phyloP scores from a whole-genome alignment of 2,329 filamentous ascomycete genomes.

The Canariomyces notabilis region DNA sequence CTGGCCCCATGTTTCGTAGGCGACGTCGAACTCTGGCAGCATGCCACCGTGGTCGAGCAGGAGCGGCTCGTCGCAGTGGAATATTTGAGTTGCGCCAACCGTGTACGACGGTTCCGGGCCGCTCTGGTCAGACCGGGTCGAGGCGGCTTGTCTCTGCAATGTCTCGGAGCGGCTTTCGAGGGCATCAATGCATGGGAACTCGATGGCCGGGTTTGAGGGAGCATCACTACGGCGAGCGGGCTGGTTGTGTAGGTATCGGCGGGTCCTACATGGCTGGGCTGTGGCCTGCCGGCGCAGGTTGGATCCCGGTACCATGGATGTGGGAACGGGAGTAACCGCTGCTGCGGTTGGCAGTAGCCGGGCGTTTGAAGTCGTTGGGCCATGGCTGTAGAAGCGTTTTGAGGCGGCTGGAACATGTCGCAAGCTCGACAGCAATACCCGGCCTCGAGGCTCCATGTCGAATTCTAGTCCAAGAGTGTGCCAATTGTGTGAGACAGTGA shows the following conservation, averaged over 20 bases:
- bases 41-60: conserved; percentile 92
- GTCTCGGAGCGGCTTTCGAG: conserved; percentile 72
- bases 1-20: conserved; percentile 87
- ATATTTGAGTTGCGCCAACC: conserved; percentile 74
- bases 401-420: conserved; percentile 9
- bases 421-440: conserved; percentile 12
- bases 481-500: too few species aligned
- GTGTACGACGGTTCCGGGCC: conserved; percentile 95
- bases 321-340: background rate
- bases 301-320: background rate
- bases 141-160: conserved; percentile 45
- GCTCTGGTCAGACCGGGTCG: conserved; percentile 52
- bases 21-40: conserved; percentile 82
- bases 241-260: conserved; percentile 21
- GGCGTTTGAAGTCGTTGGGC: background rate
- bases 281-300: background rate
- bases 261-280: background rate
- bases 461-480: too few species aligned
- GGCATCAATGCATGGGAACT: conserved; percentile 85
- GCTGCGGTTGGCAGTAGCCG: background rate
- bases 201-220: conserved; percentile 76
- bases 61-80: conserved; percentile 67
- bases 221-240: conserved; percentile 28
- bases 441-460: conserved; percentile 17
- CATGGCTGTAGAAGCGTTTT: conserved; percentile 12